These are phyloP conservation scores for Candida golubevii DNA, from an alignment of 805 yeast species.

Conservation along the genomic window DNA sequence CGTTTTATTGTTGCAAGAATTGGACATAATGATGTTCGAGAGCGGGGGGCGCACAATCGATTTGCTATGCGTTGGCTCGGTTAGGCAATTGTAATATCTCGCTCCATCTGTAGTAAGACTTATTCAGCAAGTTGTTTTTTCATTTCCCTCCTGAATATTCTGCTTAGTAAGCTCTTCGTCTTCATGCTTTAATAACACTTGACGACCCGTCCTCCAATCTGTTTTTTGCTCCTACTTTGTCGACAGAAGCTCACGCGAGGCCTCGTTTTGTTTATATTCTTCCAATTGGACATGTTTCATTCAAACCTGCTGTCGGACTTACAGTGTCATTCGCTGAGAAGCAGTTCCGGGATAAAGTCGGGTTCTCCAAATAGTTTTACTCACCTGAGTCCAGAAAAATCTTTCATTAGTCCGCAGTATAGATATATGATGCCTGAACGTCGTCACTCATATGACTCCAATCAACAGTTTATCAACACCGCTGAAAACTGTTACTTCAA, in stretches of 20 bases:
- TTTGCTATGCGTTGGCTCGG: constrained; percentile 11
- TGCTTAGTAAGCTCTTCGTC: constrained; percentile 3
- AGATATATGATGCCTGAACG: constrained; percentile 4
- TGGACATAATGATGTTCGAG: constrained; percentile 4
- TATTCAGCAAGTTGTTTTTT: constrained; percentile 6
- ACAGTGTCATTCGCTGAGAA: constrained; percentile 9
- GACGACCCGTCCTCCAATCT: constrained; percentile 3
- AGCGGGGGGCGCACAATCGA: constrained; percentile 6
- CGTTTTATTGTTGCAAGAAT: constrained; percentile 7
- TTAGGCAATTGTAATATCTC: constrained; percentile 8
- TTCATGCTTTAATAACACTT: constrained; percentile 8
- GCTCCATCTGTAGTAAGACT: constrained; percentile 3
- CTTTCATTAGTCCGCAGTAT: constrained; percentile 7
- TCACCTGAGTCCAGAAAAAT: constrained; percentile 5
- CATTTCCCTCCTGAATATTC: constrained; percentile 2
- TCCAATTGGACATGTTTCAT: constrained; percentile 2
- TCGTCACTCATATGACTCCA: constrained; percentile 1
- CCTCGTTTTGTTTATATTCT: not conserved
- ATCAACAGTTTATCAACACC: constrained; percentile 2
- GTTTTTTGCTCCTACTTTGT: constrained; percentile 1
- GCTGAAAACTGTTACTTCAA: constrained; percentile 8
- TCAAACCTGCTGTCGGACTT: constrained; percentile 9
- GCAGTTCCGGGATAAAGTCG: constrained; percentile 6
- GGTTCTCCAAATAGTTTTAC: constrained; percentile 3
- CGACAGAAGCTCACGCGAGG: not conserved